A percentile compares a stretch with the other conserved stretches of the same genome.
These are phyloP conservation scores for Syncephalis plumigaleata DNA, from an alignment of 371 early-diverging fungal genomes.

Conservation along the genomic window DNA sequence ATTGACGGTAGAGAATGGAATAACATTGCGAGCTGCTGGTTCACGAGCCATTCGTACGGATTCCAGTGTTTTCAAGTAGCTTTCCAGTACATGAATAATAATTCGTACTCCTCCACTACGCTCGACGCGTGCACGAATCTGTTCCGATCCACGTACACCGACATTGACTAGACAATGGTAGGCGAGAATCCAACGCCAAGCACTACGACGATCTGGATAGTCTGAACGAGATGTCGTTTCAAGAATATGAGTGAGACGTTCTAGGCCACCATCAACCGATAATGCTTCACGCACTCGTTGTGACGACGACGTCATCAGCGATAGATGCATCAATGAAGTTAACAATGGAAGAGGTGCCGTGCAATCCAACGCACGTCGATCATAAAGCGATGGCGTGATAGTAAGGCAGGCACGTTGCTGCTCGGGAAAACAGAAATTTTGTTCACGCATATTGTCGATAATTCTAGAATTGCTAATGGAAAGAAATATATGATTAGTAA, in stretches of 20 bases:
- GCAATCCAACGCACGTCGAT: conserved; percentile 78
- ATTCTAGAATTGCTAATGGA: too few species aligned
- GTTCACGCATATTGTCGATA: conserved; percentile 46
- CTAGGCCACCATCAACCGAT: conserved; percentile 73
- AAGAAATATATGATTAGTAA: too few species aligned
- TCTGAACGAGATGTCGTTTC: conserved; percentile 19
- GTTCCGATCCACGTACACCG: conserved; percentile 67
- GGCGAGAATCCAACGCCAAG: conserved; percentile 69
- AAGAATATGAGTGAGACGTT: conserved; percentile 63
- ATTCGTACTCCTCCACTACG: conserved; percentile 67
- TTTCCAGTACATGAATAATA: conserved; percentile 56
- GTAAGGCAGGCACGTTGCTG: conserved; percentile 59
- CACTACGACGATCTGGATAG: conserved; percentile 30
- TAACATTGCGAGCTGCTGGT: conserved; percentile 10
- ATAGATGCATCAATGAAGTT: conserved; percentile 72
- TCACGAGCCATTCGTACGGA: conserved; percentile 38
- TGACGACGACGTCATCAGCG: conserved; percentile 64
- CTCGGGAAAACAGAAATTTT: conserved; percentile 56
- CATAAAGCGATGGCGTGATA: conserved; percentile 68
- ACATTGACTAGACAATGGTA: conserved; percentile 75
- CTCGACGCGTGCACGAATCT: conserved; percentile 64
- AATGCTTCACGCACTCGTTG: conserved; percentile 65
- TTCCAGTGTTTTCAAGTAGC: conserved; percentile 35
- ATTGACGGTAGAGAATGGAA: conserved; percentile 5
- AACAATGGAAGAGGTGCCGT: conserved; percentile 71